These are phyloP conservation scores for Spathaspora arborariae DNA, from an alignment of 805 yeast species.

Conservation along the genomic window DNA sequence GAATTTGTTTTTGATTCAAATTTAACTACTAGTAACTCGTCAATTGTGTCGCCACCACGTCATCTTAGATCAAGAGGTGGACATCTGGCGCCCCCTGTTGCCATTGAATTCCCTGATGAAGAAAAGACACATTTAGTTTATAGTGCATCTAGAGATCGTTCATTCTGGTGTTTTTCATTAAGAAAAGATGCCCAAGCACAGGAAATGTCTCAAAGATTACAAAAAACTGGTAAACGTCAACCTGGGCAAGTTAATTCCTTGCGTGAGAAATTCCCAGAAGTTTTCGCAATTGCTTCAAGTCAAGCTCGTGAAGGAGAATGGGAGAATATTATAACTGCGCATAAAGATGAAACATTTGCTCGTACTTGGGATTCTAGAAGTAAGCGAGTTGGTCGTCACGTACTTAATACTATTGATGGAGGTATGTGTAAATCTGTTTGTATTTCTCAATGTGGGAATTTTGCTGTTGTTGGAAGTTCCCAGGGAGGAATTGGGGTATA, in stretches of 20 bases:
- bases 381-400: conserved; percentile 76
- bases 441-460: conserved; percentile 92
- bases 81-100: conserved; percentile 86
- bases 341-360: conserved; percentile 77
- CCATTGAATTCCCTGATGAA: conserved; percentile 71
- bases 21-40: conserved; percentile 56
- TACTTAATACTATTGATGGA: conserved; percentile 69
- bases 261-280: conserved; percentile 74
- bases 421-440: conserved; percentile 72
- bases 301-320: conserved; percentile 80
- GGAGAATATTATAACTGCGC: conserved; percentile 91
- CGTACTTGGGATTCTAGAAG: conserved; percentile 84
- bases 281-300: conserved; percentile 65
- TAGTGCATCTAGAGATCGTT: conserved; percentile 81
- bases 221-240: conserved; percentile 36
- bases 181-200: conserved; percentile 96
- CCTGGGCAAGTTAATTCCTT: conserved; percentile 54
- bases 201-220: conserved; percentile 77
- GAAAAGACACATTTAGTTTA: conserved; percentile 74
- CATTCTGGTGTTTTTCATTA: conserved; percentile 88
- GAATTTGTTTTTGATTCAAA: conserved; percentile 95
- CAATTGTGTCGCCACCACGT: conserved; percentile 85
- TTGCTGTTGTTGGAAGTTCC: conserved; percentile 87
- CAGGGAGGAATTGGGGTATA: conserved; percentile 80
- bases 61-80: conserved; percentile 93